Evolutionary conservation across 73 alveolate genomes (phyloP).

Genomic region (Paramecium primaurelia): DNA sequence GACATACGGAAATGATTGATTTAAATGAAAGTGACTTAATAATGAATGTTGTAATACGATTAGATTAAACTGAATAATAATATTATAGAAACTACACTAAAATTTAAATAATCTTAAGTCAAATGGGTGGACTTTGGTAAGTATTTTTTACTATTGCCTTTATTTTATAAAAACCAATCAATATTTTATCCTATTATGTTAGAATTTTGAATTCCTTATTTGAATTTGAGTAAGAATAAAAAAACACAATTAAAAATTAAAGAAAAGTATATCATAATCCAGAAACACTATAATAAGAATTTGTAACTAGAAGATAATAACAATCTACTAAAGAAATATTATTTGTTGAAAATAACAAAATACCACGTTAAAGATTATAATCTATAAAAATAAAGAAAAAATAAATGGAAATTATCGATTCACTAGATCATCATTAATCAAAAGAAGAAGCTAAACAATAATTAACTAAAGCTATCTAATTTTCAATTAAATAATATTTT

Average conservation of each 20-base stretch:
- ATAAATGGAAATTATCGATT: too few relatives aligned
- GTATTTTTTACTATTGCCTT: not conserved
- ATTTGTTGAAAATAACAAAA: too few relatives aligned
- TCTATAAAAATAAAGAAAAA: too few relatives aligned
- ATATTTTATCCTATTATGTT: not conserved
- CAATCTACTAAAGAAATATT: too few relatives aligned
- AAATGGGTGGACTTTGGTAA: conserved; percentile 36
- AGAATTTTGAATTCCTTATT: not conserved
- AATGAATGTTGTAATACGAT: not conserved
- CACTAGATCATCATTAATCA: too few relatives aligned
- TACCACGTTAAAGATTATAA: too few relatives aligned
- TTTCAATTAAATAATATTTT: too few relatives aligned
- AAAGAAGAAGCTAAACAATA: too few relatives aligned
- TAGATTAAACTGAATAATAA: not conserved
- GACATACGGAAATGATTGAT: conserved; percentile 29
- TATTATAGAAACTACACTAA: conserved; percentile 9
- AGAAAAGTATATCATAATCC: too few relatives aligned
- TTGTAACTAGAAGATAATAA: too few relatives aligned
- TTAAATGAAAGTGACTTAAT: not conserved
- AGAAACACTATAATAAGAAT: too few relatives aligned
- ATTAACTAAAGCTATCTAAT: too few relatives aligned
- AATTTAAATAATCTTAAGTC: not conserved
- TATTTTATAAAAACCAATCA: not conserved
- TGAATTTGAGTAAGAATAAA: not conserved
- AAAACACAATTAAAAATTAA: not conserved